phyloP scores from a whole-genome alignment of 2,329 filamentous ascomycete species.

The Elsinoe batatas region DNA sequence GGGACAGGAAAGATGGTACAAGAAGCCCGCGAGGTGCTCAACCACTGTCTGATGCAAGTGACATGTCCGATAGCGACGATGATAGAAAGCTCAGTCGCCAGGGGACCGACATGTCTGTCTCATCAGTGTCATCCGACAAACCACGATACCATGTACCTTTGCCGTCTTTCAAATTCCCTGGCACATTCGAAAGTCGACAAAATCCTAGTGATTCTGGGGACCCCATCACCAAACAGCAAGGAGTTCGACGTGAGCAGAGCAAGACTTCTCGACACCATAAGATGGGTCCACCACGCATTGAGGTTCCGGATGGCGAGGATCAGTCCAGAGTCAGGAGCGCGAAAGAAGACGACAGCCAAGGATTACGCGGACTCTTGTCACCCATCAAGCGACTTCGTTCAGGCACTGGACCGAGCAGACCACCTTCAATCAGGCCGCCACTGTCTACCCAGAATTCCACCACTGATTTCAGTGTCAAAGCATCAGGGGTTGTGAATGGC shows the following conservation, averaged over 20 bases:
- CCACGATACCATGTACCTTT: slow-evolving; percentile 36
- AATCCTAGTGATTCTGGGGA: slow-evolving; percentile 21
- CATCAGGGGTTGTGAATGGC: neutral
- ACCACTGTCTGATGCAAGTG: slow-evolving; percentile 26
- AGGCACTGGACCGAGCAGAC: slow-evolving; percentile 21
- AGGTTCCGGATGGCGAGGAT: slow-evolving; percentile 31
- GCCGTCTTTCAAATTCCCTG: slow-evolving; percentile 42
- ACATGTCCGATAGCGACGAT: slow-evolving; percentile 26
- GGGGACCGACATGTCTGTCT: slow-evolving; percentile 27
- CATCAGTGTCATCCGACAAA: slow-evolving; percentile 27
- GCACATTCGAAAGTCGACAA: slow-evolving; percentile 10
- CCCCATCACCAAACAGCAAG: slow-evolving; percentile 35
- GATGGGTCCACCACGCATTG: slow-evolving; percentile 42
- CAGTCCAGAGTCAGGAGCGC: slow-evolving; percentile 25
- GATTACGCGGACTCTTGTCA: slow-evolving; percentile 1
- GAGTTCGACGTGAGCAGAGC: slow-evolving; percentile 28
- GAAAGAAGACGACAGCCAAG: slow-evolving; percentile 1
- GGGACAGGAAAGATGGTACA: slow-evolving; percentile 47
- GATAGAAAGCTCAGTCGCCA: slow-evolving; percentile 15
- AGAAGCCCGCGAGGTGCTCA: slow-evolving; percentile 30
- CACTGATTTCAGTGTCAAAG: neutral
- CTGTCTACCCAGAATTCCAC: slow-evolving; percentile 18
- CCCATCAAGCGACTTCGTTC: slow-evolving; percentile 11
- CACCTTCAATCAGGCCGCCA: slow-evolving; percentile 22
- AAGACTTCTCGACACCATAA: slow-evolving; percentile 35